Evolutionary conservation across 2,329 filamentous ascomycete genomes (phyloP), one percentile per base, ranked within the genome.

Genomic region (Beauveria caledonica): DNA sequence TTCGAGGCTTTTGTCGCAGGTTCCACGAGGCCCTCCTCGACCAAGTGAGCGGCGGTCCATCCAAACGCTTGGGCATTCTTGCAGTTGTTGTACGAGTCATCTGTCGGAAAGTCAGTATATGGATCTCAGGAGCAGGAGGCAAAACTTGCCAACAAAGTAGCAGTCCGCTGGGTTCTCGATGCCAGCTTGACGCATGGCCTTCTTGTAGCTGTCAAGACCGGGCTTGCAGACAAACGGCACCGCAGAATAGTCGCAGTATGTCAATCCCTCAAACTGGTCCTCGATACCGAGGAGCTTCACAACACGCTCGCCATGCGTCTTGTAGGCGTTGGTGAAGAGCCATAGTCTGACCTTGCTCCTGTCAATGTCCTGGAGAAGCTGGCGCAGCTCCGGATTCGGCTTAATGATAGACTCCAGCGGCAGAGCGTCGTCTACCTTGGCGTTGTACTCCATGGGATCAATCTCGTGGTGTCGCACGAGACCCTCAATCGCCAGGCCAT

Each of bases 311-410:
- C 86, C 94, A 69, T 99, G 94, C 39, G 81, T 97, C 64, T 95
- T 78, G 69, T 99, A 97, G 23, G 95, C 94, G 70, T 99, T 99
- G 2, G 95, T 99, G 68, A 99, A 88, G 2, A 99, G 84, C 94
- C 95, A 99, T 33, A 92, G 78, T 64, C 86, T 91, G 64, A 97
- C 89, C 71, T 95, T 95, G 68, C 78, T 83, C 62, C 74, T 87
- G 74, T 99, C 92, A 58, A 99, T 86, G 65, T 92, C 89, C 71
- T 88, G 79, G 6, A 99, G 84, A 50, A 99, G 74, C 68, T 82
- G 79, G 54, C 90, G 86, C 46, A 97, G 79, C 68, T 86, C 79
- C 0, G 86, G 82, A 67, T 95, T 85, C 0, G 91, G 90, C 69
- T 86, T 87, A 70, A 99, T 88, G 69, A 97, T 84, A 19, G 83